Percentiles rank a stretch among this genome's conserved stretches.
These are phyloP conservation scores for Toxoplasma gondii DNA, from an alignment of 169 alveolate genomes.

Conservation along the genomic window DNA sequence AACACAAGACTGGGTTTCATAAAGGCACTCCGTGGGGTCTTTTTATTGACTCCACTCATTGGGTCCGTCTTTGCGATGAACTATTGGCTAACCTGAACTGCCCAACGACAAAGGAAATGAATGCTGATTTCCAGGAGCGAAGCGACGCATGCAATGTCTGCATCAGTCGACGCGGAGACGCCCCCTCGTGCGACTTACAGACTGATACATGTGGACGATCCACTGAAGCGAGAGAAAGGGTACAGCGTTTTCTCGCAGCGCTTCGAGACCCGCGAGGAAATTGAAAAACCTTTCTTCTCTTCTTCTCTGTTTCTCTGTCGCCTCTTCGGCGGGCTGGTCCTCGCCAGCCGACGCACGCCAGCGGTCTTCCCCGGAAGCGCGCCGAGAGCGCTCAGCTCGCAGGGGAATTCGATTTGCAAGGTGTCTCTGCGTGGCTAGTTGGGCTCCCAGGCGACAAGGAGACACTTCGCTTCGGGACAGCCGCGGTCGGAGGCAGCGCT, in stretches of 20 bases:
- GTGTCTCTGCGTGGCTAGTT: no score
- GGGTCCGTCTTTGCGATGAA: no score
- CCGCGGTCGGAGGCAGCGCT: constrained; percentile 12
- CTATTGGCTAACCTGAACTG: no score
- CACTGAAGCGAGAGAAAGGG: background rate
- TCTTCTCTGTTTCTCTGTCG: background rate
- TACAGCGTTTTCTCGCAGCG: background rate
- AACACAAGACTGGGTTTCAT: no score
- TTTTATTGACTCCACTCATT: no score
- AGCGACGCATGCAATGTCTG: no score
- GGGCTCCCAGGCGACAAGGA: background rate
- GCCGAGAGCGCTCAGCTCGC: background rate
- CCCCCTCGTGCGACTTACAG: background rate
- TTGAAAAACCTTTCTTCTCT: background rate
- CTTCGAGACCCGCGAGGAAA: background rate
- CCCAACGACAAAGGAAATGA: no score
- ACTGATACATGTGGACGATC: background rate
- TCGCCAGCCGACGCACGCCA: background rate
- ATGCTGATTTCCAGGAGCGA: no score
- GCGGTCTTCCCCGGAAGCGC: background rate
- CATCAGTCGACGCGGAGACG: no score
- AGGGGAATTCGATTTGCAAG: no score
- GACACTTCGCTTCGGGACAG: background rate
- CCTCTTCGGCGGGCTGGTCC: background rate
- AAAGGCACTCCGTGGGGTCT: background rate